Base-by-base conservation (phyloP, 345 rosid species). In the Salix suchowensis region DNA sequence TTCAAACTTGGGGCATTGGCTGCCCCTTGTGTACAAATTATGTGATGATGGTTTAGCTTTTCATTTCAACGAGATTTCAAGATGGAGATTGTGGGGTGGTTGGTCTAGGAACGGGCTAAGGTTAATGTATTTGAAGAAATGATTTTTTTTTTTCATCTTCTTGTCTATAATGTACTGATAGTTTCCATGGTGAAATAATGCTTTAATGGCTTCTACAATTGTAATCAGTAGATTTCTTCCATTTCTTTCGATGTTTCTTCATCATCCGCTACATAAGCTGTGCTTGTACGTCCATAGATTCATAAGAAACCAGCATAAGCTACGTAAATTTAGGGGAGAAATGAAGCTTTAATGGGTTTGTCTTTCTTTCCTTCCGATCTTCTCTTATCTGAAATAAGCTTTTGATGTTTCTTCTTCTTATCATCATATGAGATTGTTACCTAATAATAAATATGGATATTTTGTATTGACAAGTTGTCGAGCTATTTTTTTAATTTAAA, bases 1-100 rank as follows among this genome's bases (percentile, higher is more conserved):
- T n/a, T n/a, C n/a, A n/a, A n/a, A n/a, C n/a, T n/a, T n/a, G n/a
- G n/a, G n/a, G n/a, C n/a, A n/a, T n/a, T n/a, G n/a, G n/a, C n/a
- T n/a, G n/a, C 10, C 39, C 30, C 39, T 12, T 58, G 73, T 76
- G 73, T 76, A 61, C 61, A 71, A 74, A 37, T 18, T 37, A 54
- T 55, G 26, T 2, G 40, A 55, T 52, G 24, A 12, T 37, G 52
- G 23, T 52, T 39, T 64, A 13, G 23, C 34, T 24, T 73, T 44
- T 39, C 26, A 50, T 28, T 50, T 70, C 40, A 30, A 37, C 40
- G 21, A 50, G 64, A 50, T 50, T 70, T 19, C 40, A 28, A 48
- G 9, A 6, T 30, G 62, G 14, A 23, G 64, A 58, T 24, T 46
- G 21, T 5, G 11, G 16, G 52, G 12, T 14, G 37, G 52, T 19